A percentile compares a stretch with the other conserved stretches of the same genome.
Evolutionary conservation across 352 stramenopile genomes (phyloP).

Genomic region (Phytopythium aichiense): DNA sequence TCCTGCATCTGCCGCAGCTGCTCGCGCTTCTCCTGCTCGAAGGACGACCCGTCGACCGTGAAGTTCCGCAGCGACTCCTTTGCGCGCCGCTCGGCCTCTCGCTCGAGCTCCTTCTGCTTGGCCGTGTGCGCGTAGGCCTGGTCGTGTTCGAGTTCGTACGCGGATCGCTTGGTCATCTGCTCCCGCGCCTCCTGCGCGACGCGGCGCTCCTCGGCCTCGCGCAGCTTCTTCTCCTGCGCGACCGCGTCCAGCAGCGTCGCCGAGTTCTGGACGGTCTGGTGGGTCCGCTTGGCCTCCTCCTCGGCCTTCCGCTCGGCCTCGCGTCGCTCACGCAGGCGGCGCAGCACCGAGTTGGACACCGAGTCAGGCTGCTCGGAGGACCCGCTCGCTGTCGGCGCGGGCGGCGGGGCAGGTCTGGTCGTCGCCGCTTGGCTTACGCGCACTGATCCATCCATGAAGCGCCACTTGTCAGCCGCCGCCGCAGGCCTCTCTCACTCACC

Average conservation of each 20-base stretch:
- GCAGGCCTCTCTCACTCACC: background rate
- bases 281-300: conserved; percentile 28
- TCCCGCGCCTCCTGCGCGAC: conserved; percentile 27
- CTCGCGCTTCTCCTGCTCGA: conserved; percentile 38
- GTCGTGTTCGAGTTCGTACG: conserved; percentile 33
- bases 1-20: conserved; percentile 16
- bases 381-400: conserved; percentile 1
- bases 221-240: conserved; percentile 38
- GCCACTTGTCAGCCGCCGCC: background rate
- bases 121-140: conserved; percentile 31
- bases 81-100: conserved; percentile 17
- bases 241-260: conserved; percentile 46
- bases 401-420: background rate
- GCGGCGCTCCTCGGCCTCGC: conserved; percentile 34
- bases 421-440: background rate
- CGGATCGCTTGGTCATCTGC: conserved; percentile 31
- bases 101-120: conserved; percentile 31
- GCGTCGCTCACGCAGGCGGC: conserved; percentile 28
- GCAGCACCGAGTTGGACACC: conserved; percentile 26
- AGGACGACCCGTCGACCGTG: conserved; percentile 34
- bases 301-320: conserved; percentile 38
- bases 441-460: background rate
- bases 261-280: conserved; percentile 30
- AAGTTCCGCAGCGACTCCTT: conserved; percentile 29
- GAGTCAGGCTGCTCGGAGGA: conserved; percentile 14